Base-by-base conservation (phyloP, 208 protist genomes). In the Borovskyia barvae region DNA sequence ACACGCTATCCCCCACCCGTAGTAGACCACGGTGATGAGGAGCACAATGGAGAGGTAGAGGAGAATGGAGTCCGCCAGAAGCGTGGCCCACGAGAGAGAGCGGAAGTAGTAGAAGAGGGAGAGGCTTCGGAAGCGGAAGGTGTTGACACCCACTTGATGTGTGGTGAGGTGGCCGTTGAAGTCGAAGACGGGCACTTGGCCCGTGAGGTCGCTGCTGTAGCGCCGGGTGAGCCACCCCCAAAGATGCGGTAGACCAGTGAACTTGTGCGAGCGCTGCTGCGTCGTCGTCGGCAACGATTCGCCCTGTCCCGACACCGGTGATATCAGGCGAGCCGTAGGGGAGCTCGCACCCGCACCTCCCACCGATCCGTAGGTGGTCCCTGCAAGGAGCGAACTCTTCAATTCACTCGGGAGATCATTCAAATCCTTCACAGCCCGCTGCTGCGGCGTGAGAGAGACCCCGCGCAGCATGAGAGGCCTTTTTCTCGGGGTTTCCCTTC, bases 51-150 rank as follows among this genome's bases (percentile, higher is more conserved):
- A 7, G 5, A 92, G 37, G 57, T 94, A 94, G 32, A 89, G n/a
- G 5, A 65, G 30, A 41, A 90, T 41, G 15, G 84, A 88, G 55
- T 84, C 77, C 14, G 70, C 68, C 15, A 91, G 47, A 22, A 94
- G 64, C 15, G 37, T 47, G 32, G 32, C 45, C 87, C 83, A 94
- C 29, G 80, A 51, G 39, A 75, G 72, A 1, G 82, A 71, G 22
- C 77, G 87, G 12, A 94, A 52, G 19, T 68, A 58, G 58, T 91
- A 85, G 45, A 94, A 94, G 32, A 85, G 45, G 1, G 82, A 77
- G 8, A 83, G 62, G 9, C 66, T 68, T n/a, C 77, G 80, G 43
- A 94, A 90, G 20, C 74, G 71, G 52, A 90, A 88, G 0, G 62
- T 75, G 54, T 80, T 68, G 22, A 92, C 77, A 12, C 87, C 87